Evolutionary conservation across 192 early-diverging fungal species (phyloP).

Genomic region (Rhizophlyctis rosea): DNA sequence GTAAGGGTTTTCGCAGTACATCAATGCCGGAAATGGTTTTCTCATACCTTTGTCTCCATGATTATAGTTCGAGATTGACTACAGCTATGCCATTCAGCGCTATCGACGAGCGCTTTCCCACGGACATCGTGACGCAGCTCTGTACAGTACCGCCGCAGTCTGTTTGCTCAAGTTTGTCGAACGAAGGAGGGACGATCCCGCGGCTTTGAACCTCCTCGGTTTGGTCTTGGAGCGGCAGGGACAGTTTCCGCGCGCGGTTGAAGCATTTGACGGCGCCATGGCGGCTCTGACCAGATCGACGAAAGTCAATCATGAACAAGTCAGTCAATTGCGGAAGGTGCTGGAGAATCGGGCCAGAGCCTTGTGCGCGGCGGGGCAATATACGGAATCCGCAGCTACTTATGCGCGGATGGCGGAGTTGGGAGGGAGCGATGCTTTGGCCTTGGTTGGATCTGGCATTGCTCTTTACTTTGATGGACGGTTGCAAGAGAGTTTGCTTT

Average conservation of each 20-base stretch:
- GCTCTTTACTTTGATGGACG: conserved; percentile 72
- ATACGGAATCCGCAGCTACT: conserved; percentile 50
- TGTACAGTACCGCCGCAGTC: conserved; percentile 21
- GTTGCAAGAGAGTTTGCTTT: conserved; percentile 62
- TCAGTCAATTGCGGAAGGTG: no score
- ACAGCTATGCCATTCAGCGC: not conserved
- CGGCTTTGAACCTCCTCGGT: conserved; percentile 67
- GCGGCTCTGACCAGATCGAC: conserved; percentile 24
- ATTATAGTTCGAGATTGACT: conserved; percentile 31
- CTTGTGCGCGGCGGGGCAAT: conserved; percentile 61
- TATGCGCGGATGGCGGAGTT: conserved; percentile 45
- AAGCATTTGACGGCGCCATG: conserved; percentile 57
- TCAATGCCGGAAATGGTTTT: conserved; percentile 45
- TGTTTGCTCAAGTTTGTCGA: conserved; percentile 66
- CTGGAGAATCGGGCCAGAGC: conserved; percentile 68
- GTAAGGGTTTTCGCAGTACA: conserved; percentile 42
- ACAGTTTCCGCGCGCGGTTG: conserved; percentile 63
- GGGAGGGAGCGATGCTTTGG: conserved; percentile 11
- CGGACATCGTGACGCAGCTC: not conserved
- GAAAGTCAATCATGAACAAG: not conserved
- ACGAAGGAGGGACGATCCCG: conserved; percentile 51
- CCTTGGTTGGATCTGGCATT: conserved; percentile 61
- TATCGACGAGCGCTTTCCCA: not conserved
- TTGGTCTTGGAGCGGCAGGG: conserved; percentile 72
- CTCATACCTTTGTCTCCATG: not conserved